These are phyloP conservation scores for Paecilomyces variotii DNA, from an alignment of 2,329 filamentous ascomycete genomes.

Conservation along the genomic window DNA sequence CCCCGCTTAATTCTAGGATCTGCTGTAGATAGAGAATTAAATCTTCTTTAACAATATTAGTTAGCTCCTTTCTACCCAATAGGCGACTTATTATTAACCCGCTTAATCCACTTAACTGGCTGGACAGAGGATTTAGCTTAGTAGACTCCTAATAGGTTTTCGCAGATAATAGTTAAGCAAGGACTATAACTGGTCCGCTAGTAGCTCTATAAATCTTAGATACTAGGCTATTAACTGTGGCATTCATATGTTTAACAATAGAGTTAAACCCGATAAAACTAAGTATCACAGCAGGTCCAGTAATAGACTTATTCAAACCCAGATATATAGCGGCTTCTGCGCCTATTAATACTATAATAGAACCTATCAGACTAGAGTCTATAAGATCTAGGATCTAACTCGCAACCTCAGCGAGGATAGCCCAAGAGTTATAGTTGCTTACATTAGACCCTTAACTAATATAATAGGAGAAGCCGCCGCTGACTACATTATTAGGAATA, in stretches of 20 bases:
- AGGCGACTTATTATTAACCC: constrained; percentile 27
- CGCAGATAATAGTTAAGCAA: background rate
- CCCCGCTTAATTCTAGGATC: constrained; percentile 10
- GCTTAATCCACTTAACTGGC: constrained; percentile 19
- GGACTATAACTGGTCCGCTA: background rate
- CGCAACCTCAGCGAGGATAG: constrained; percentile 22
- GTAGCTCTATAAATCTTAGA: constrained; percentile 3
- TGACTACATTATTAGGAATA: constrained; percentile 10
- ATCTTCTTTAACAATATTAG: constrained; percentile 7
- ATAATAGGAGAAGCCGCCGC: constrained; percentile 5
- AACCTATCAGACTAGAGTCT: constrained; percentile 18
- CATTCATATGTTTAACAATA: constrained; percentile 9
- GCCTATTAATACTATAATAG: constrained; percentile 17
- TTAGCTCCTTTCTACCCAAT: constrained; percentile 23
- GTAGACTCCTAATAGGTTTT: constrained; percentile 15
- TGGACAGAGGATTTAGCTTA: constrained; percentile 13
- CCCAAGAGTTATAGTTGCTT: constrained; percentile 23
- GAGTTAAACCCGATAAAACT: constrained; percentile 19
- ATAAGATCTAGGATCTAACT: constrained; percentile 21
- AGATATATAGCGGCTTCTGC: background rate
- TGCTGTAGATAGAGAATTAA: constrained; percentile 6
- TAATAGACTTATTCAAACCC: too few relatives aligned
- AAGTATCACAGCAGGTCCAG: too few relatives aligned
- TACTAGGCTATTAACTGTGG: constrained; percentile 11
- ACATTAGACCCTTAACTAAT: too few relatives aligned